Conservation (phyloP, 1,284 basidiomycete species). For the Ustilago tritici region DNA sequence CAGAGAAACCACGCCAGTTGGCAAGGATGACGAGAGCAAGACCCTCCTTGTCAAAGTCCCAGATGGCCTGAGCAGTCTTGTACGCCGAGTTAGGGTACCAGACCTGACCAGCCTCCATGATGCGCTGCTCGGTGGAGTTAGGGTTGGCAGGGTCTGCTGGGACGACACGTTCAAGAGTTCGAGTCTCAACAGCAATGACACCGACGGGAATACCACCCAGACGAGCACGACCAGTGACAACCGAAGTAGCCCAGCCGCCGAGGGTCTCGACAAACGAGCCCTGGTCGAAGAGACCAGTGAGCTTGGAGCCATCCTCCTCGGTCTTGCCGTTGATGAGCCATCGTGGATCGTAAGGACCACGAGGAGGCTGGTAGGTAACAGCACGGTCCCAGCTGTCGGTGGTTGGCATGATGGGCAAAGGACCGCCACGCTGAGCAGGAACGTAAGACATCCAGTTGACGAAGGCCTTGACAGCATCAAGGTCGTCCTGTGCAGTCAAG, state of each 20-base stretch:
- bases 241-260: constrained; percentile 69
- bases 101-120: constrained; percentile 98
- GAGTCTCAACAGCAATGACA: constrained; percentile 97
- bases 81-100: constrained; percentile 99
- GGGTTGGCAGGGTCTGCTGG: constrained; percentile 99
- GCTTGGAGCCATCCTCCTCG: constrained; percentile 78
- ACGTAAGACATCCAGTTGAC: constrained; percentile 95
- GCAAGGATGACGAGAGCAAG: constrained; percentile 98
- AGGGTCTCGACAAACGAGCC: constrained; percentile 96
- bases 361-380: constrained; percentile 89
- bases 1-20: constrained; percentile 99
- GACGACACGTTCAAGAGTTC: constrained; percentile 94
- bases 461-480: constrained; percentile 71
- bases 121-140: constrained; percentile 93
- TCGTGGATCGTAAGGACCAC: constrained; percentile 94
- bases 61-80: constrained; percentile 99
- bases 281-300: constrained; percentile 90
- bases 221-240: constrained; percentile 86
- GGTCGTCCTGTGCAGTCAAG: constrained; percentile 90
- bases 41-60: constrained; percentile 97
- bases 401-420: constrained; percentile 55
- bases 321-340: constrained; percentile 96
- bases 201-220: constrained; percentile 97
- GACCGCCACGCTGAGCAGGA: constrained; percentile 69
- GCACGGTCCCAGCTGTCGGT: constrained; percentile 84